A percentile compares a stretch with the other conserved stretches of the same genome.
Conservation (phyloP, 2,329 filamentous ascomycete species). For the Sporothrix pallida region DNA sequence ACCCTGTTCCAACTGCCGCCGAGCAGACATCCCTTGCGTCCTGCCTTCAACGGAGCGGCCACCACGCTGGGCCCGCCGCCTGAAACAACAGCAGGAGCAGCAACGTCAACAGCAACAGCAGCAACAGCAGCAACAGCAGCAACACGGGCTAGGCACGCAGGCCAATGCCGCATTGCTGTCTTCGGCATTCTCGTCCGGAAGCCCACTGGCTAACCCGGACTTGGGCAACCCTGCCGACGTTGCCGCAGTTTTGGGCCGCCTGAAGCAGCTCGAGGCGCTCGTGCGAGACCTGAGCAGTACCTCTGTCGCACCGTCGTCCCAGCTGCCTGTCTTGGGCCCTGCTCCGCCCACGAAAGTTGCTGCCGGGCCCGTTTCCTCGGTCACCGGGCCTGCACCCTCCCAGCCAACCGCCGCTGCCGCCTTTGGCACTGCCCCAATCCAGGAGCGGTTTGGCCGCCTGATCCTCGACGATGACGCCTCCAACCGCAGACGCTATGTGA, state of each 20-base stretch:
- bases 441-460: constrained; percentile 54
- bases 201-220: constrained; percentile 9
- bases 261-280: constrained; percentile 56
- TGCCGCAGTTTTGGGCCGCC: constrained; percentile 54
- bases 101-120: constrained; percentile 23
- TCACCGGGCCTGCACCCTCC: background rate
- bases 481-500: constrained; percentile 54
- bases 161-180: background rate
- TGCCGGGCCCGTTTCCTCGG: background rate
- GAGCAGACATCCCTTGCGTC: constrained; percentile 58
- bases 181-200: background rate
- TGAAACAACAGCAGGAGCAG: constrained; percentile 35
- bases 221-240: constrained; percentile 42
- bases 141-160: background rate
- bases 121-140: background rate
- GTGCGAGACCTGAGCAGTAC: constrained; percentile 56
- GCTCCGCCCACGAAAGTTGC: background rate
- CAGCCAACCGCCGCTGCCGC: background rate
- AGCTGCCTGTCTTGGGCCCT: constrained; percentile 37
- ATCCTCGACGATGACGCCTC: constrained; percentile 51
- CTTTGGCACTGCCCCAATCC: constrained; percentile 41
- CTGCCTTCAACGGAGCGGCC: constrained; percentile 55
- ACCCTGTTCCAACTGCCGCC: constrained; percentile 62
- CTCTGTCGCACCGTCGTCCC: constrained; percentile 37
- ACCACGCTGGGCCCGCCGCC: constrained; percentile 61